phyloP scores from a whole-genome alignment of 2,329 filamentous ascomycete genomes.

The Pseudogymnoascus sp. region DNA sequence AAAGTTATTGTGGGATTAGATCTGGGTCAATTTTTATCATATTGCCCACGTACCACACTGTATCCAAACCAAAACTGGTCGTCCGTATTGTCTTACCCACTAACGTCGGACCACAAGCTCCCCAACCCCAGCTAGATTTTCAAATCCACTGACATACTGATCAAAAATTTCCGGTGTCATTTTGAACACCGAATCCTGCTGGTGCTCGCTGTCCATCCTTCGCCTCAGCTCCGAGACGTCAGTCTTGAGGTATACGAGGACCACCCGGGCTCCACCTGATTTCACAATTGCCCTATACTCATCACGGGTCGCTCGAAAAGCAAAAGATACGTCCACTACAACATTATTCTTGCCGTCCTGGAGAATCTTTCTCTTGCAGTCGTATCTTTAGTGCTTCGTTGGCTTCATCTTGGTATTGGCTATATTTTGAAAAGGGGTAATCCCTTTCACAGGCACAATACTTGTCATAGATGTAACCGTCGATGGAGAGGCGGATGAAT shows the following conservation, averaged over 20 bases:
- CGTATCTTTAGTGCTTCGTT: not conserved
- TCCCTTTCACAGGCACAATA: not conserved
- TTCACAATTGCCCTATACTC: not conserved
- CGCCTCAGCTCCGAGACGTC: not conserved
- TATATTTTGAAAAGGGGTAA: not conserved
- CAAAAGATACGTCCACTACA: not conserved
- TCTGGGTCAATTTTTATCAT: not conserved
- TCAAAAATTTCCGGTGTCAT: not conserved
- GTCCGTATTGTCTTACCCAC: not conserved
- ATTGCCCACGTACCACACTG: not conserved
- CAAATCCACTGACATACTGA: not conserved
- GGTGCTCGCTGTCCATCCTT: not conserved
- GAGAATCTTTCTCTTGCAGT: not conserved
- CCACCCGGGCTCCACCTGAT: not conserved
- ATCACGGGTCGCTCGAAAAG: not conserved
- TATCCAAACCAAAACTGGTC: not conserved
- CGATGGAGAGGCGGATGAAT: slow-evolving; percentile 4
- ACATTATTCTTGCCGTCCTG: not conserved
- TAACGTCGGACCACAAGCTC: not conserved
- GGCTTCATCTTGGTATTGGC: not conserved
- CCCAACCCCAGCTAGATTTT: not conserved
- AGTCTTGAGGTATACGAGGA: not conserved
- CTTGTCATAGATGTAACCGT: slow-evolving; percentile 1
- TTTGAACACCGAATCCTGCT: not conserved
- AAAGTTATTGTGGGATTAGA: not conserved